Conservation (phyloP, 2,329 filamentous ascomycete species). For the Hypoxylon sp. region DNA sequence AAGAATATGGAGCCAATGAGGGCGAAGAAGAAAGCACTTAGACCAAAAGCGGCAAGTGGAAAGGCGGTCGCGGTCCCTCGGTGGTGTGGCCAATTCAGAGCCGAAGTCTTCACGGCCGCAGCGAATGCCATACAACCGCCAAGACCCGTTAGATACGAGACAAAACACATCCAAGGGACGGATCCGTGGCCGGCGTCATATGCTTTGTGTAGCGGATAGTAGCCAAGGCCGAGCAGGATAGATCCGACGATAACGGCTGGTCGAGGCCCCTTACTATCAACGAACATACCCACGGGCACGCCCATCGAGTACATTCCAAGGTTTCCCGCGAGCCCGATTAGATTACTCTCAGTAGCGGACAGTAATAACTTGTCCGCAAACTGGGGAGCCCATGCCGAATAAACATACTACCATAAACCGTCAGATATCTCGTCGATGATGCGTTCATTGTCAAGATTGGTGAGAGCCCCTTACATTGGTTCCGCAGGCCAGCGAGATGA, state of each 20-base stretch:
- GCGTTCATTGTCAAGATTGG: slow-evolving; percentile 9
- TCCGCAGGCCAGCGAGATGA: slow-evolving; percentile 89
- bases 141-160: slow-evolving; percentile 86
- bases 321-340: slow-evolving; percentile 89
- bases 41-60: slow-evolving; percentile 90
- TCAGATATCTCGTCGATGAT: slow-evolving; percentile 23
- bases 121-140: slow-evolving; percentile 94
- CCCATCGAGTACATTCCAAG: slow-evolving; percentile 95
- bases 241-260: slow-evolving; percentile 83
- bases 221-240: slow-evolving; percentile 80
- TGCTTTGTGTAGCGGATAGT: slow-evolving; percentile 86
- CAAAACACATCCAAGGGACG: slow-evolving; percentile 79
- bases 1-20: slow-evolving; percentile 82
- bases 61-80: slow-evolving; percentile 95
- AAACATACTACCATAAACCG: slow-evolving; percentile 80
- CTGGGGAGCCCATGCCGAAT: slow-evolving; percentile 97
- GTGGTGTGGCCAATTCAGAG: slow-evolving; percentile 91
- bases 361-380: slow-evolving; percentile 89
- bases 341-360: slow-evolving; percentile 91
- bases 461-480: slow-evolving; percentile 78
- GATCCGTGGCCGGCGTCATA: slow-evolving; percentile 77
- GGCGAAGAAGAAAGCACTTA: slow-evolving; percentile 98
- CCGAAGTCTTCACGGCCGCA: slow-evolving; percentile 86
- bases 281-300: slow-evolving; percentile 88
- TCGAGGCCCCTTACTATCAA: slow-evolving; percentile 85